Conservation (phyloP, 2,329 filamentous ascomycete genomes). For the Cucurbitaria berberidis region DNA sequence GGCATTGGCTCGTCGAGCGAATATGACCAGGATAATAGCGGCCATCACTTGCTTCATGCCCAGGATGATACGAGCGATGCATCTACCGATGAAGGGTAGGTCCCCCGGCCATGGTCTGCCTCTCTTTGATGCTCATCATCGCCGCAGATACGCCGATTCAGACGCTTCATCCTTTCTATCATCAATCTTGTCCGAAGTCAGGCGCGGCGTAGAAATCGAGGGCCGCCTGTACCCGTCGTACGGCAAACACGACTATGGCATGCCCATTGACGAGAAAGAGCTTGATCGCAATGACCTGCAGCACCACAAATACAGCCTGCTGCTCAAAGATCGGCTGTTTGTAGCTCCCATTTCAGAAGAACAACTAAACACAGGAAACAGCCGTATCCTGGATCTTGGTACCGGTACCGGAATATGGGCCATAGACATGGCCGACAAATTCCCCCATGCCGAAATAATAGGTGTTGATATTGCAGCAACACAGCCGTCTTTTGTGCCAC, state of each 20-base stretch:
- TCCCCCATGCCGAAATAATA: slow-evolving; percentile 16
- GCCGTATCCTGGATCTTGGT: slow-evolving; percentile 27
- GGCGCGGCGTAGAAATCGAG: slow-evolving; percentile 27
- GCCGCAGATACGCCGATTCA: slow-evolving; percentile 25
- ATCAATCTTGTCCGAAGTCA: slow-evolving; percentile 28
- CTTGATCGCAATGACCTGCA: slow-evolving; percentile 30
- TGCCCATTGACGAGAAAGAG: slow-evolving; percentile 37
- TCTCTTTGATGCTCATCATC: slow-evolving; percentile 3
- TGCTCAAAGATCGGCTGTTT: slow-evolving; percentile 23
- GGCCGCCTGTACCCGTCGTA: slow-evolving; percentile 28
- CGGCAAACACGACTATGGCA: slow-evolving; percentile 30
- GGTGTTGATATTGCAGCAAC: slow-evolving; percentile 48
- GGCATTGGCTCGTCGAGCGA: slow-evolving; percentile 20
- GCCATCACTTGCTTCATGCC: slow-evolving; percentile 19
- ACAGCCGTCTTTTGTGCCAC: slow-evolving; percentile 47
- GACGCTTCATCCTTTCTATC: slow-evolving; percentile 31
- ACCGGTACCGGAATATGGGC: slow-evolving; percentile 34
- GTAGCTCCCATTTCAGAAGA: slow-evolving; percentile 21
- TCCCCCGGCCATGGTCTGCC: background rate
- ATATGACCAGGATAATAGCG: slow-evolving; percentile 29
- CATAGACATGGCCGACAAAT: slow-evolving; percentile 33
- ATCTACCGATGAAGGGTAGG: slow-evolving; percentile 31
- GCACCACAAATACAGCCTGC: slow-evolving; percentile 31
- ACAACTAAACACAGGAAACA: slow-evolving; percentile 6
- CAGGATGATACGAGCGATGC: slow-evolving; percentile 25